Conservation (phyloP, 2,329 filamentous ascomycete genomes). For the Verticillium dahliae region DNA sequence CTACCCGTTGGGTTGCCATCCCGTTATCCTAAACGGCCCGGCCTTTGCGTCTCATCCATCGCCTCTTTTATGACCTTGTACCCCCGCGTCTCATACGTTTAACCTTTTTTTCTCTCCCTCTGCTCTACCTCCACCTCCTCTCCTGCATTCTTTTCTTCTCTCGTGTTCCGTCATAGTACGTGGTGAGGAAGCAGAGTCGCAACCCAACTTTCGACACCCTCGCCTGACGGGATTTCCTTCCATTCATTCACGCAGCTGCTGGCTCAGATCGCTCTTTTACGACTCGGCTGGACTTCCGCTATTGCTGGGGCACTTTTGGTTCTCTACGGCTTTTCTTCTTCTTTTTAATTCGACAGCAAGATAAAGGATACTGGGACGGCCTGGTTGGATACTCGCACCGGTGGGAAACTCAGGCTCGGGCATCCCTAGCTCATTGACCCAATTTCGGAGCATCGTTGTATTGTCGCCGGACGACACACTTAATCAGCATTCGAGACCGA, state of each 20-base stretch:
- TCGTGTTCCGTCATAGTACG: conserved; percentile 22
- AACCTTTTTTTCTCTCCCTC: conserved; percentile 11
- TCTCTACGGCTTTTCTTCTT: conserved; percentile 4
- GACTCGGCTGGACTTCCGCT: conserved; percentile 16
- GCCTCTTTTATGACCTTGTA: conserved; percentile 31
- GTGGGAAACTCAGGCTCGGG: background rate
- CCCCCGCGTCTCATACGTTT: conserved; percentile 10
- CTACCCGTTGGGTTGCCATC: conserved; percentile 6
- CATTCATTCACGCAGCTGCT: conserved; percentile 42
- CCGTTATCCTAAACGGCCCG: conserved; percentile 1
- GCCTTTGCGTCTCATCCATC: conserved; percentile 3
- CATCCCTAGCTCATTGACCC: background rate
- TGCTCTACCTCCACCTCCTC: conserved; percentile 11
- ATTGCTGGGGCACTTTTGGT: conserved; percentile 19
- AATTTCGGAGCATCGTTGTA: conserved; percentile 14
- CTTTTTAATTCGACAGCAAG: conserved; percentile 8
- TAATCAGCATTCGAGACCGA: conserved; percentile 18
- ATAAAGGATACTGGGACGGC: conserved; percentile 6
- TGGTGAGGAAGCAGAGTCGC: conserved; percentile 39
- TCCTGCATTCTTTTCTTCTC: conserved; percentile 21
- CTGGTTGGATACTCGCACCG: background rate
- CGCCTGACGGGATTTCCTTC: conserved; percentile 21
- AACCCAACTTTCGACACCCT: conserved; percentile 24
- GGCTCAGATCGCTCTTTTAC: conserved; percentile 47
- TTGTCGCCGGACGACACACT: conserved; percentile 55